A percentile compares a stretch with the other conserved stretches of the same genome.
Evolutionary conservation across 2,329 filamentous ascomycete species (phyloP).

Genomic region (Phaeosphaeriaceae sp.): DNA sequence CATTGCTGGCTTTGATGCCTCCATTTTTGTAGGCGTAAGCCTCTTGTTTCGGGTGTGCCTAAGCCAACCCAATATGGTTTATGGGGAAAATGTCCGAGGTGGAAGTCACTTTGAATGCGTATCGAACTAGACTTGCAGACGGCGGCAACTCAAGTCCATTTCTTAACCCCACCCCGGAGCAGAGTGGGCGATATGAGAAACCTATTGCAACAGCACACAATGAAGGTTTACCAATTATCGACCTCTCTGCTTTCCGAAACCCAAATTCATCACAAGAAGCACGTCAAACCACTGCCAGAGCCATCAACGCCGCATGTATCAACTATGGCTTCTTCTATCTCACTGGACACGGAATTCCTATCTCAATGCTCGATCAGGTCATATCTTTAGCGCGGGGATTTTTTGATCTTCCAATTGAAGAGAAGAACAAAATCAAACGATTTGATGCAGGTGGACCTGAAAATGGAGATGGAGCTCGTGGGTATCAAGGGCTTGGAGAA

Average conservation of each 20-base stretch:
- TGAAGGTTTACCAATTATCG: conserved; percentile 48
- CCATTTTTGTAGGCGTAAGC: no score
- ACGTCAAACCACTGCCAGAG: conserved; percentile 32
- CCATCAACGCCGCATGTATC: conserved; percentile 46
- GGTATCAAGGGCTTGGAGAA: conserved; percentile 48
- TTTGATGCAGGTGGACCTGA: conserved; percentile 39
- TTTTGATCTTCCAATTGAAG: conserved; percentile 35
- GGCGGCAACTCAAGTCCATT: conserved; percentile 1
- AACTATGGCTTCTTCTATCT: conserved; percentile 54
- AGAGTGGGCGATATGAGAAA: conserved; percentile 12
- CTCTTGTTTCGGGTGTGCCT: no score
- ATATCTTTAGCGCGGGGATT: conserved; percentile 43
- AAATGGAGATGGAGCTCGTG: conserved; percentile 46
- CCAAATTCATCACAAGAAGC: conserved; percentile 18
- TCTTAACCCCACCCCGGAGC: conserved; percentile 30
- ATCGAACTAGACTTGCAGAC: conserved; percentile 7
- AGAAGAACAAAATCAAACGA: conserved; percentile 46
- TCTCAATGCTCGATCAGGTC: conserved; percentile 28
- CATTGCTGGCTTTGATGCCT: no score
- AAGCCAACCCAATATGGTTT: no score
- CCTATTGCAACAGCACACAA: conserved; percentile 22
- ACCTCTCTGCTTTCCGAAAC: conserved; percentile 49
- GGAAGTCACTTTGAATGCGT: conserved; percentile 14
- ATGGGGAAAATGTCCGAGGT: conserved; percentile 19
- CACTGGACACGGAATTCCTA: conserved; percentile 49